Base-by-base conservation (phyloP, 2,329 filamentous ascomycete genomes). In the Talaromyces islandicus region DNA sequence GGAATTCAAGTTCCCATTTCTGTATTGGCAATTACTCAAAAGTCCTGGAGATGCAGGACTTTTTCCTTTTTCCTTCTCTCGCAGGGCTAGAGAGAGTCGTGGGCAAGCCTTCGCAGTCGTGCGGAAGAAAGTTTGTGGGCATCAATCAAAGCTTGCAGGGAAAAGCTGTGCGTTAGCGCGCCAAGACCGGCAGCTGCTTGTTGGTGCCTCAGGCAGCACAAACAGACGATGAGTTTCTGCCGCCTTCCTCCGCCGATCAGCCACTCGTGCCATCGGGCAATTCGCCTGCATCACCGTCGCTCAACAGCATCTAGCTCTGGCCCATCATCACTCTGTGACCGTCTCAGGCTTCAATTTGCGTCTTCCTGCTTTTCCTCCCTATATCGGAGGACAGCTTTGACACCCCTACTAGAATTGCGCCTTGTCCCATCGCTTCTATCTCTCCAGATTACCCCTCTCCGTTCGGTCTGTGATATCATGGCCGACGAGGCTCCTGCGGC, bases 401-500 rank as follows among this genome's bases (percentile, higher is more conserved):
- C 11, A 46, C 10, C 27, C 25, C 11, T 29, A n/a, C 25, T 52
- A 3, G 17, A 52, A n/a, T 29, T 30, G 27, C 19, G 25, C 24
- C 25, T 14, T 52, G 21, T n/a, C 10, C 6, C 12, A 52, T 27
- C 48, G 12, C 48, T 17, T 29, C 25, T 29, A 29, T 12, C 19
- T 25, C 56, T 32, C 27, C 17, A 19, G 4, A 6, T 17, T 57
- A 48, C 57, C 60, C 60, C 57, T 56, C 58, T 50, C 41, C 55
- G 29, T 21, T 27, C 43, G 27, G 21, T 27, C 46, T 54, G 38
- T 58, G 35, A 60, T 53, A 71, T 64, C 68, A 77, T 77, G 75
- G 74, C 75, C 62, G 75, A 77, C 62, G 73, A 76, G 59, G 70
- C 67, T 60, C 63, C 70, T 62, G 56, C 79, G 69, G 74, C 80